Percentiles rank a stretch among this genome's conserved stretches.
These are phyloP conservation scores for Aspergillus tubingensis DNA, from an alignment of 2,329 filamentous ascomycete genomes.

Conservation along the genomic window DNA sequence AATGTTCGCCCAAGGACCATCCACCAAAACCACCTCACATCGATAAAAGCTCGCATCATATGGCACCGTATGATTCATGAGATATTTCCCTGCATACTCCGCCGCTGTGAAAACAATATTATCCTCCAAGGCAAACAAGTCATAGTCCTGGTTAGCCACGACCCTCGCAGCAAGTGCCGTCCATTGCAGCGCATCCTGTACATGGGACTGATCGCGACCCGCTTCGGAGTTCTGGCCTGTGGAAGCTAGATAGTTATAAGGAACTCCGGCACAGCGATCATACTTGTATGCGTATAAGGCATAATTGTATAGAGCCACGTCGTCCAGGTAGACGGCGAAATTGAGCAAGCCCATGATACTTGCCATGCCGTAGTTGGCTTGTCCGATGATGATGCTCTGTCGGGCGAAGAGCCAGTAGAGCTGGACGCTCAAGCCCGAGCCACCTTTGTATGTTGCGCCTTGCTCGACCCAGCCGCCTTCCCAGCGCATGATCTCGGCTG, in stretches of 20 bases:
- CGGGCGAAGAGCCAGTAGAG: conserved; percentile 47
- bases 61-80: conserved; percentile 36
- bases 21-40: conserved; percentile 45
- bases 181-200: conserved; percentile 37
- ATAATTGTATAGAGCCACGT: conserved; percentile 46
- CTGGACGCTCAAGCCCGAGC: conserved; percentile 42
- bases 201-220: conserved; percentile 43
- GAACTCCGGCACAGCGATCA: conserved; percentile 39
- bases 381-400: conserved; percentile 42
- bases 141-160: conserved; percentile 39
- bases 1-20: conserved; percentile 40
- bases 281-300: conserved; percentile 41
- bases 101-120: conserved; percentile 39
- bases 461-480: conserved; percentile 45
- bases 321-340: conserved; percentile 47
- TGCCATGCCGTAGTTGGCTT: conserved; percentile 48
- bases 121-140: conserved; percentile 35
- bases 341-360: conserved; percentile 43
- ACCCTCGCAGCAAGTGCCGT: conserved; percentile 36
- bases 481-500: conserved; percentile 50
- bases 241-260: conserved; percentile 29
- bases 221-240: conserved; percentile 43
- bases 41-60: conserved; percentile 42
- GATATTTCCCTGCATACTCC: conserved; percentile 46
- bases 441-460: conserved; percentile 38